Percentiles rank a stretch among this genome's conserved stretches.
These are phyloP conservation scores for Prunus salicina DNA, from an alignment of 306 rosid genomes.

Conservation along the genomic window DNA sequence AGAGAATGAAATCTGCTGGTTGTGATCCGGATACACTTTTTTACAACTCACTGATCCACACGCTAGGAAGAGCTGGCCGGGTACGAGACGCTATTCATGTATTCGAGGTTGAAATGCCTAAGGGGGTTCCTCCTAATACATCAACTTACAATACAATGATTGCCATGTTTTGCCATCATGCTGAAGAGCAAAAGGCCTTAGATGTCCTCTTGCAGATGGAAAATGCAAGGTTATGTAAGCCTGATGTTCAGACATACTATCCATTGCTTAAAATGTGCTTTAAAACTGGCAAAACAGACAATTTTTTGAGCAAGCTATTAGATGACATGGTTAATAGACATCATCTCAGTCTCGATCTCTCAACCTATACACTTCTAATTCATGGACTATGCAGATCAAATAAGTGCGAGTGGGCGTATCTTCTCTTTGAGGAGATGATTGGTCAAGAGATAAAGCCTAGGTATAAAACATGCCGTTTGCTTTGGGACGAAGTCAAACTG, in stretches of 20 bases:
- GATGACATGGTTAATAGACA: constrained; percentile 64
- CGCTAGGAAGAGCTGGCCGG: constrained; percentile 66
- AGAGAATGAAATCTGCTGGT: constrained; percentile 57
- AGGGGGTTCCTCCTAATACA: constrained; percentile 48
- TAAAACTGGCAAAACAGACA: constrained; percentile 44
- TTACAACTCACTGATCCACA: constrained; percentile 66
- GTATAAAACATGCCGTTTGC: constrained; percentile 64
- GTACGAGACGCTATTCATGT: constrained; percentile 47
- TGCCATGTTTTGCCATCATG: constrained; percentile 65
- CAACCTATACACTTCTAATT: constrained; percentile 67
- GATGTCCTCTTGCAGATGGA: constrained; percentile 55
- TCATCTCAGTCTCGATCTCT: constrained; percentile 72
- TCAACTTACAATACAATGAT: constrained; percentile 82
- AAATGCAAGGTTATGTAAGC: constrained; percentile 58
- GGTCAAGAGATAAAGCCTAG: constrained; percentile 63
- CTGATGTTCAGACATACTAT: constrained; percentile 75
- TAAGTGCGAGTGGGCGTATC: constrained; percentile 62
- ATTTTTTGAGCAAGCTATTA: constrained; percentile 46
- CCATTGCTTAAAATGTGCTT: constrained; percentile 80
- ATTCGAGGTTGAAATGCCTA: constrained; percentile 61
- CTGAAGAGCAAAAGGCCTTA: constrained; percentile 52
- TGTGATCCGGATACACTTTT: constrained; percentile 65
- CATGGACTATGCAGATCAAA: constrained; percentile 77
- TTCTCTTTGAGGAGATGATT: constrained; percentile 72
- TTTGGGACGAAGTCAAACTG: constrained; percentile 59